These are phyloP conservation scores for Backusella westeae DNA, from an alignment of 192 early-diverging fungal genomes.

Conservation along the genomic window DNA sequence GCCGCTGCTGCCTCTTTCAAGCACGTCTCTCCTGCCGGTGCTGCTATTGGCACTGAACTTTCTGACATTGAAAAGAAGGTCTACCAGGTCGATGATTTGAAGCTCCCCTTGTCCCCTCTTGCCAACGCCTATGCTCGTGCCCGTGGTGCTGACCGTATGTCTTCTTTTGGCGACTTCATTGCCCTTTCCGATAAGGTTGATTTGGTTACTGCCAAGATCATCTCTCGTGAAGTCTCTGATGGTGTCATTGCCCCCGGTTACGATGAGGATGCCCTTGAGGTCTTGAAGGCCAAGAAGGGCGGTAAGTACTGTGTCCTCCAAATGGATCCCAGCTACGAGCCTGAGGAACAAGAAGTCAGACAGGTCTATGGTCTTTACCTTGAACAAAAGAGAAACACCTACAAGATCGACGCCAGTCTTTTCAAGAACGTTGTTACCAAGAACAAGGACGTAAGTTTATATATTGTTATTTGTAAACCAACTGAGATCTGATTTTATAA, in stretches of 20 bases:
- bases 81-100: constrained; percentile 88
- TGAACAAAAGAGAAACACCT: constrained; percentile 92
- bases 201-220: constrained; percentile 90
- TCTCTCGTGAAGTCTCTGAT: constrained; percentile 95
- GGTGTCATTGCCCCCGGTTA: constrained; percentile 96
- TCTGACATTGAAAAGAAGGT: constrained; percentile 81
- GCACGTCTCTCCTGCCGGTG: constrained; percentile 98
- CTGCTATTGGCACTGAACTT: constrained; percentile 86
- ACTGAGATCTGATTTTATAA: not conserved
- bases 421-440: constrained; percentile 88
- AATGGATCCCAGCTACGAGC: constrained; percentile 91
- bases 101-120: constrained; percentile 74
- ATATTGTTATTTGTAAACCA: not conserved
- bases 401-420: constrained; percentile 66
- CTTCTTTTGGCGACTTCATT: constrained; percentile 98
- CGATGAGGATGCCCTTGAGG: constrained; percentile 80
- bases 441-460: constrained; percentile 60
- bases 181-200: constrained; percentile 89
- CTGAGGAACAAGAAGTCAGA: constrained; percentile 79
- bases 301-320: constrained; percentile 96
- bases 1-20: constrained; percentile 99
- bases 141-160: constrained; percentile 98
- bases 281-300: constrained; percentile 93
- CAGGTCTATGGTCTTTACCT: constrained; percentile 94
- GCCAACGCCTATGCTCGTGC: constrained; percentile 96